Conservation (phyloP, 306 rosid species). For the Heteromeles arbutifolia region DNA sequence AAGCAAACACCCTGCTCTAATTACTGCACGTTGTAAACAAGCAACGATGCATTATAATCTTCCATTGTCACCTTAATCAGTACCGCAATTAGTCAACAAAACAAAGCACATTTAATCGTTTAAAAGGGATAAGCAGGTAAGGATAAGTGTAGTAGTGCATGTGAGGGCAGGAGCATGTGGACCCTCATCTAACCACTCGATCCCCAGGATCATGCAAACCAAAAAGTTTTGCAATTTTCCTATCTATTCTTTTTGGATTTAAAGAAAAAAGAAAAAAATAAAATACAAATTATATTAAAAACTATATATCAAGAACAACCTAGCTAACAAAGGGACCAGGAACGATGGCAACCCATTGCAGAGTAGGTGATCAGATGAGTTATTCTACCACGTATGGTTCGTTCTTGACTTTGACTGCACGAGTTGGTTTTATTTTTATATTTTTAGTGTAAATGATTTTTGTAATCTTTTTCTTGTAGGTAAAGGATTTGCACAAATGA, state of each 20-base stretch:
- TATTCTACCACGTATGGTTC: not conserved
- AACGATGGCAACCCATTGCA: not conserved
- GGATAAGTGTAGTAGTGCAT: slow-evolving; percentile 6
- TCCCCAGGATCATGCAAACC: slow-evolving; percentile 18
- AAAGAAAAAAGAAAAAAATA: not conserved
- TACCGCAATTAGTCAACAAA: not conserved
- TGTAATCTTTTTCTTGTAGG: not conserved
- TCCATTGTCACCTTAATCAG: not conserved
- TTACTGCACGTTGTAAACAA: not conserved
- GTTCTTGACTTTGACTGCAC: not conserved
- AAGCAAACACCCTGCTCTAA: not conserved
- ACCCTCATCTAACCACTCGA: slow-evolving; percentile 17
- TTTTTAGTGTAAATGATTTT: not conserved
- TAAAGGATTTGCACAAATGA: not conserved
- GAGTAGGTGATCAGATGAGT: not conserved
- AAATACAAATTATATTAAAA: not conserved
- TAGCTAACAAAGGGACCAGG: not conserved
- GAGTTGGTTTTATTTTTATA: not conserved
- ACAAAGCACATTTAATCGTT: not conserved
- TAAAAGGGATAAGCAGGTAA: not conserved
- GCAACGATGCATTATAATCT: not conserved
- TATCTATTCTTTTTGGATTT: not conserved
- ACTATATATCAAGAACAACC: not conserved
- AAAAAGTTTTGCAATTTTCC: not conserved
- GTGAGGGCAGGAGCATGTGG: slow-evolving; percentile 21